A percentile compares a stretch with the other conserved stretches of the same genome.
Evolutionary conservation across 306 rosid species (phyloP).

Genomic region (Hippophae gyantsensis): DNA sequence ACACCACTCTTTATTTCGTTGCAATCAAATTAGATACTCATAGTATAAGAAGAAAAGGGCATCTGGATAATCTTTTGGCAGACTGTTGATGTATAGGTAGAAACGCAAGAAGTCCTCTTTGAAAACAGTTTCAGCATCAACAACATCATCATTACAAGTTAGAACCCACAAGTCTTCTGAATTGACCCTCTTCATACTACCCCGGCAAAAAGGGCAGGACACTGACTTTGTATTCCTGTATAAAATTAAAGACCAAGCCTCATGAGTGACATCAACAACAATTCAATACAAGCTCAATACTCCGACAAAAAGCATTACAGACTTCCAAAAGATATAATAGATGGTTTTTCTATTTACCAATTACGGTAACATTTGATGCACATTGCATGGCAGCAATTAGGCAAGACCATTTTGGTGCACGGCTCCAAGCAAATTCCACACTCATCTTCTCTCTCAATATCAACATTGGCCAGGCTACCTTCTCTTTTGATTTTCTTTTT

Average conservation of each 20-base stretch:
- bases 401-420: slow-evolving; percentile 87
- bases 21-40: slow-evolving; percentile 60
- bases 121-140: slow-evolving; percentile 74
- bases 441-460: slow-evolving; percentile 84
- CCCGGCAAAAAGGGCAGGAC: slow-evolving; percentile 95
- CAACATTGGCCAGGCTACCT: slow-evolving; percentile 22
- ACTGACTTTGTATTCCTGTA: slow-evolving; percentile 71
- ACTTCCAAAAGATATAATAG: background rate
- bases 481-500: slow-evolving; percentile 42
- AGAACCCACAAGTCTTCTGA: slow-evolving; percentile 96
- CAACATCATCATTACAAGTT: slow-evolving; percentile 77
- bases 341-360: slow-evolving; percentile 40
- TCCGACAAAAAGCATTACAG: background rate
- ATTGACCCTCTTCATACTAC: slow-evolving; percentile 83
- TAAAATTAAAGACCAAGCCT: slow-evolving; percentile 8
- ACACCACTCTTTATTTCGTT: slow-evolving; percentile 36
- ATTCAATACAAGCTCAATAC: background rate
- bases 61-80: slow-evolving; percentile 86
- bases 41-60: slow-evolving; percentile 84
- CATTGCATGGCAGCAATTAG: slow-evolving; percentile 93
- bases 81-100: slow-evolving; percentile 75
- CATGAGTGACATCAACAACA: background rate
- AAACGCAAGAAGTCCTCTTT: slow-evolving; percentile 71
- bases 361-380: slow-evolving; percentile 97
- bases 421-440: slow-evolving; percentile 98